Conservation (phyloP, 768 basidiomycete species). For the Suillus americanus region DNA sequence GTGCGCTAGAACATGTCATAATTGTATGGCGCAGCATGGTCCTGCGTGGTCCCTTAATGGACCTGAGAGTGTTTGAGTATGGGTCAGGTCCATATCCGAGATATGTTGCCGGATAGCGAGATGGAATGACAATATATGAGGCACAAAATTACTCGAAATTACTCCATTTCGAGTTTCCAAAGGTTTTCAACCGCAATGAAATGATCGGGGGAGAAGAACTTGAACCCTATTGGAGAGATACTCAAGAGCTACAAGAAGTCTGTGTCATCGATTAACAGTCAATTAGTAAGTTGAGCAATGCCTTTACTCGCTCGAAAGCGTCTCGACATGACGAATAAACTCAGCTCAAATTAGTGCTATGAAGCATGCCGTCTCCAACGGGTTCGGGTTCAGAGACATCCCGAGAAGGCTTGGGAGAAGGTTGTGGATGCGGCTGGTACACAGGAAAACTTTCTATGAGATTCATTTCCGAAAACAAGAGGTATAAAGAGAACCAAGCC, state of each 20-base stretch:
- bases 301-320: conserved; percentile 20
- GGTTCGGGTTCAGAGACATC: conserved; percentile 32
- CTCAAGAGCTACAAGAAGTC: conserved; percentile 8
- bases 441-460: conserved; percentile 27
- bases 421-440: conserved; percentile 16
- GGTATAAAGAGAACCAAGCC: conserved; percentile 1
- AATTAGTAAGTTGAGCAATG: conserved; percentile 35
- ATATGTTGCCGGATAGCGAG: conserved; percentile 24
- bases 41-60: conserved; percentile 33
- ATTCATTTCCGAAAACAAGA: conserved; percentile 33
- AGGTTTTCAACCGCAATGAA: conserved; percentile 8
- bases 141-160: conserved; percentile 17
- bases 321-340: conserved; percentile 16
- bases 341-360: conserved; percentile 25
- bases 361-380: conserved; percentile 23
- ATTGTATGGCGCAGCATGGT: conserved; percentile 21
- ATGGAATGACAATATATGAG: conserved; percentile 29
- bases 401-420: conserved; percentile 25
- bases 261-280: conserved; percentile 17
- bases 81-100: conserved; percentile 24
- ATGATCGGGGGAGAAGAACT: conserved; percentile 20
- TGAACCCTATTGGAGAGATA: conserved; percentile 19
- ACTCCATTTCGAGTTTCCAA: conserved; percentile 13
- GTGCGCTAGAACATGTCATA: conserved; percentile 25
- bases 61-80: conserved; percentile 19